These are phyloP conservation scores for Zygosaccharomyces bailii DNA, from an alignment of 805 yeast species.

Conservation along the genomic window DNA sequence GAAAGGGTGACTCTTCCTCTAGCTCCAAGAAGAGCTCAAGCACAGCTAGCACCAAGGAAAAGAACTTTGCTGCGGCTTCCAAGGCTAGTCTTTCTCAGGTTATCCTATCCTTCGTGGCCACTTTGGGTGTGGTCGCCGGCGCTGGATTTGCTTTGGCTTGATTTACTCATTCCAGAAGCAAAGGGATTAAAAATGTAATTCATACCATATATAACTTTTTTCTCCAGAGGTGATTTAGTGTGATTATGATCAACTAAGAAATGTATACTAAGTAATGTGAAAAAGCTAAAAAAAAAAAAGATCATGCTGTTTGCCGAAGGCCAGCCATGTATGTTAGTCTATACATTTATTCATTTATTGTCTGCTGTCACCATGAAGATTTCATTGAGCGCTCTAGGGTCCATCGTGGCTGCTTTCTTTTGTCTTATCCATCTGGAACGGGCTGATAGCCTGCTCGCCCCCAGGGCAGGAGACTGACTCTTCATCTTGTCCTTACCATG, in stretches of 20 bases:
- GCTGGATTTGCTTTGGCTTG: conserved; percentile 38
- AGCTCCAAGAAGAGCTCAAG: conserved; percentile 21
- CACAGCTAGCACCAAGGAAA: conserved; percentile 21
- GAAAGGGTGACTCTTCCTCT: conserved; percentile 14
- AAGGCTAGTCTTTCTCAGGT: conserved; percentile 31
- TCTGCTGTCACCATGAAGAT: conserved; percentile 81
- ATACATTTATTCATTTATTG: conserved; percentile 10
- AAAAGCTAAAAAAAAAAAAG: not conserved
- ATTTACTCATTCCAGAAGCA: conserved; percentile 1
- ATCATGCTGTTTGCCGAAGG: not conserved
- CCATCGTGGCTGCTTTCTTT: conserved; percentile 89
- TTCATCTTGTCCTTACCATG: conserved; percentile 31
- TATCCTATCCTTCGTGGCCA: conserved; percentile 32
- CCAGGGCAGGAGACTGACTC: conserved; percentile 32
- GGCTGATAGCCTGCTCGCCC: conserved; percentile 61
- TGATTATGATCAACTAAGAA: not conserved
- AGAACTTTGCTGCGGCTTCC: conserved; percentile 31
- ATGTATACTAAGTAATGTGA: not conserved
- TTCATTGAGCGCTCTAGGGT: conserved; percentile 82
- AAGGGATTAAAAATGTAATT: not conserved
- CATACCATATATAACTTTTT: conserved; percentile 4
- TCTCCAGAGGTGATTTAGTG: not conserved
- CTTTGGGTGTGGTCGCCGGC: conserved; percentile 39
- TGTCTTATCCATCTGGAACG: conserved; percentile 86
- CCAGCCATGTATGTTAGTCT: not conserved